Evolutionary conservation across 495 filamentous ascomycete species (phyloP), one percentile per base, ranked within the genome.

Genomic region (Trichocladium antarcticum): DNA sequence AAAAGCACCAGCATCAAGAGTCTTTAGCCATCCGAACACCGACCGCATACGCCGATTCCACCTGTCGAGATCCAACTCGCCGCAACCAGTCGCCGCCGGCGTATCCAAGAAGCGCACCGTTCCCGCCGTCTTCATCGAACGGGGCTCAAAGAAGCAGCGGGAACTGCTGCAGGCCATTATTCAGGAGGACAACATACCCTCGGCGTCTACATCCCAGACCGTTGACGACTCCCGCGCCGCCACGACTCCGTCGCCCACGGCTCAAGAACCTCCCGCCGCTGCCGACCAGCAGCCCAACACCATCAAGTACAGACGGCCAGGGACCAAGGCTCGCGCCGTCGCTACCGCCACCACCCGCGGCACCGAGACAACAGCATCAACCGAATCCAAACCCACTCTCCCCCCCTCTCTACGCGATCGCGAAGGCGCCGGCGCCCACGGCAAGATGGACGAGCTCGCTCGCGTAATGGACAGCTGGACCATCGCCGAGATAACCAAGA

Each of bases 401-500:
- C 67, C 70, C 1, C 65, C 68, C 6, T 71, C 72, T 1, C 46
- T 68, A 38, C 59, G 61, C 21, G 57, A 68, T 11, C 68, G 64
- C 41, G 65, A 65, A 35, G 63, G 62, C 57, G 60, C 62, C 5
- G 60, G 60, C 37, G 60, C 62, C 5, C 31, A 35, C 29, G 31
- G 6, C 1, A 62, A 70, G 46, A 64, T 69, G 55, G 68, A 75
- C 16, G 59, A 67, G 48, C 59, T 78, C 16, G 62, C 70, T 1
- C 62, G 61, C 3, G 69, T 72, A 10, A 73, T 76, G 73, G 65
- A 77, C 35, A 59, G 61, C 8, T 76, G 68, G 49, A 68, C 72
- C 5, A 56, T 78, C 45, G 56, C 67, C 32, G 67, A 74, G 36
- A 78, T 78, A 34, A 63, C 64, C 0, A 58, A 63, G 14, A 71